phyloP scores from a whole-genome alignment of 1,284 basidiomycete species.

The Ustilago vetiveriae region DNA sequence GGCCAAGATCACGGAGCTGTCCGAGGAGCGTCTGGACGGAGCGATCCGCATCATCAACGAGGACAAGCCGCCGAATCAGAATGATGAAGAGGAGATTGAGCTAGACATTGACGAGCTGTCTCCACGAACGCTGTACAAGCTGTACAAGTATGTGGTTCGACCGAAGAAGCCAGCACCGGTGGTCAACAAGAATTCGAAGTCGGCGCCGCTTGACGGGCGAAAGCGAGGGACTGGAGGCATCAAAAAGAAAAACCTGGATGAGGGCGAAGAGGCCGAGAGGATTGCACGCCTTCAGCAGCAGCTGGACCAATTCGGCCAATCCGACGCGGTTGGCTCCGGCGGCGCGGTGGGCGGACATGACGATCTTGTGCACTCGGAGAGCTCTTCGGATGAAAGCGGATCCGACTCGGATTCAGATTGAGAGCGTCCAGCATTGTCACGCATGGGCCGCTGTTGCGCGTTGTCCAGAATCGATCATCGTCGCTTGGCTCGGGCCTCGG shows the following conservation, averaged over 20 bases:
- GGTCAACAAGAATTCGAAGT: slow-evolving; percentile 46
- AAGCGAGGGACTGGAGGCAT: slow-evolving; percentile 65
- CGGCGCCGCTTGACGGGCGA: slow-evolving; percentile 60
- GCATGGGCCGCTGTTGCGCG: no score
- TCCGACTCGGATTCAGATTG: slow-evolving; percentile 50
- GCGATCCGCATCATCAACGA: slow-evolving; percentile 66
- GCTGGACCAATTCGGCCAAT: slow-evolving; percentile 62
- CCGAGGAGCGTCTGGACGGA: slow-evolving; percentile 65
- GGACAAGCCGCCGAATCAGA: slow-evolving; percentile 63
- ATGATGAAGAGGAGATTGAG: slow-evolving; percentile 67
- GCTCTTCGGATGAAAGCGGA: slow-evolving; percentile 56
- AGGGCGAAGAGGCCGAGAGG: slow-evolving; percentile 63
- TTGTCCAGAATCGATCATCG: no score
- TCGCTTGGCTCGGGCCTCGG: no score
- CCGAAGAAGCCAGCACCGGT: slow-evolving; percentile 57
- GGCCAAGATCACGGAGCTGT: slow-evolving; percentile 65
- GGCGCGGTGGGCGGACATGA: slow-evolving; percentile 57
- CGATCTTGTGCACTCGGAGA: slow-evolving; percentile 63
- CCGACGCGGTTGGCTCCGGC: slow-evolving; percentile 26
- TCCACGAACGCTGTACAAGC: slow-evolving; percentile 64
- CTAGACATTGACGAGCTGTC: slow-evolving; percentile 66
- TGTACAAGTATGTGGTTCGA: slow-evolving; percentile 66
- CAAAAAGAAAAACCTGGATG: slow-evolving; percentile 66
- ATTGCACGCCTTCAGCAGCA: slow-evolving; percentile 64
- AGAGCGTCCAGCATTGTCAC: no score